Evolutionary conservation across 331 rosid species (phyloP).

Genomic region (Quercus lobata): DNA sequence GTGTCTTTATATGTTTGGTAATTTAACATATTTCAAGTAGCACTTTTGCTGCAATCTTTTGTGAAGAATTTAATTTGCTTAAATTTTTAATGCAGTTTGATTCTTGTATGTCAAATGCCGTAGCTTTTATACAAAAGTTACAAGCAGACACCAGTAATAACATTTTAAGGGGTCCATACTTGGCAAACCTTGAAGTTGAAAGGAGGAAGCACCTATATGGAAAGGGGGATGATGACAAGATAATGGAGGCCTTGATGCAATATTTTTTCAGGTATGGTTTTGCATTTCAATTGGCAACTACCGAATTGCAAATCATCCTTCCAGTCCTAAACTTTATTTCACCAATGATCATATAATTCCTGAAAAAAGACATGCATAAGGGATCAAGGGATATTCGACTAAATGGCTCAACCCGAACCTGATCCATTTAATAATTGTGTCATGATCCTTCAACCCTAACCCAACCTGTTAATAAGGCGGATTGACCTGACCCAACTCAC

Average conservation of each 20-base stretch:
- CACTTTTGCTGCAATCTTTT: slow-evolving; percentile 4
- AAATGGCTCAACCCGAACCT: too few relatives aligned
- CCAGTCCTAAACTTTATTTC: too few relatives aligned
- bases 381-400: too few relatives aligned
- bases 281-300: neutral
- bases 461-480: too few relatives aligned
- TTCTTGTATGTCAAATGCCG: slow-evolving; percentile 66
- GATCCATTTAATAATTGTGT: too few relatives aligned
- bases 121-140: slow-evolving; percentile 56
- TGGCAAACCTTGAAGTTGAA: slow-evolving; percentile 88
- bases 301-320: too few relatives aligned
- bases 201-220: slow-evolving; percentile 70
- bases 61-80: slow-evolving; percentile 19
- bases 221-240: slow-evolving; percentile 50
- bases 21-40: slow-evolving; percentile 1
- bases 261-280: slow-evolving; percentile 59
- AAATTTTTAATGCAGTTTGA: slow-evolving; percentile 70
- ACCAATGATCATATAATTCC: too few relatives aligned
- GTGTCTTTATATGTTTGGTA: slow-evolving; percentile 4
- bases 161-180: slow-evolving; percentile 66
- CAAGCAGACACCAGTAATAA: slow-evolving; percentile 40
- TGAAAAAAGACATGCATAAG: too few relatives aligned
- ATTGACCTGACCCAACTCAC: too few relatives aligned
- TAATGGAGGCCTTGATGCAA: slow-evolving; percentile 60
- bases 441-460: too few relatives aligned